These are phyloP conservation scores for Globisporangium yorkense DNA, from an alignment of 352 stramenopile genomes.

Conservation along the genomic window DNA sequence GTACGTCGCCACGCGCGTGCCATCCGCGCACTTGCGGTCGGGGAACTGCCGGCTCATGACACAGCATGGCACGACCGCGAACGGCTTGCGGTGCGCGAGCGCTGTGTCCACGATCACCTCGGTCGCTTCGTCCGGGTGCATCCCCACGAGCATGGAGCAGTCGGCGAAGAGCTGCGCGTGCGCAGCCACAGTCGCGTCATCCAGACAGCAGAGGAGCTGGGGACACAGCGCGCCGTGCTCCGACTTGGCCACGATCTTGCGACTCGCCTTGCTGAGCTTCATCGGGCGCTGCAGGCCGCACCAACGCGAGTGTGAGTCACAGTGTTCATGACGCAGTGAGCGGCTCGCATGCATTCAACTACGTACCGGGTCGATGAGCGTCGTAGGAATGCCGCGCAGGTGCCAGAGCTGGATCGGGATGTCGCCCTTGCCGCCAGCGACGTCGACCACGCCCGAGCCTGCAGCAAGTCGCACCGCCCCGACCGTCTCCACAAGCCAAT, in stretches of 20 bases:
- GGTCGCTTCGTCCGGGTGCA: slow-evolving; percentile 95
- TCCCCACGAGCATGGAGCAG: slow-evolving; percentile 87
- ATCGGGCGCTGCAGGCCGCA: slow-evolving; percentile 45
- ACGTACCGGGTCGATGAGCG: slow-evolving; percentile 78
- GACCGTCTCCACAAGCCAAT: slow-evolving; percentile 76
- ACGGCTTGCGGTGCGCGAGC: slow-evolving; percentile 83
- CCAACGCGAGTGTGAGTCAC: not conserved
- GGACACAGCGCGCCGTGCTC: slow-evolving; percentile 33
- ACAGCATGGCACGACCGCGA: slow-evolving; percentile 95
- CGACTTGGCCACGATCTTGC: slow-evolving; percentile 52
- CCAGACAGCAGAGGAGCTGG: slow-evolving; percentile 56
- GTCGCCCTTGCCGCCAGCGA: slow-evolving; percentile 85
- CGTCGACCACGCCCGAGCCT: slow-evolving; percentile 76
- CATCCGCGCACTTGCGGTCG: slow-evolving; percentile 44
- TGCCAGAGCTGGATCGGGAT: slow-evolving; percentile 84
- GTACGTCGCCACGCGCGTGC: slow-evolving; percentile 70
- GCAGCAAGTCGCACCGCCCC: slow-evolving; percentile 29
- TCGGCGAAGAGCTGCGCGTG: slow-evolving; percentile 60
- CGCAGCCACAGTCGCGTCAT: slow-evolving; percentile 40
- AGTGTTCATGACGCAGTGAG: no score
- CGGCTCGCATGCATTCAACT: not conserved
- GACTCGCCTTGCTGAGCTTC: slow-evolving; percentile 69
- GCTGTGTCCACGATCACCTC: slow-evolving; percentile 94
- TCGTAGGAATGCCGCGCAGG: slow-evolving; percentile 65
- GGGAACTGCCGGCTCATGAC: slow-evolving; percentile 94